Evolutionary conservation across 2,329 filamentous ascomycete species (phyloP), one percentile per base, ranked within the genome.

Genomic region (Fusarium torulosum): DNA sequence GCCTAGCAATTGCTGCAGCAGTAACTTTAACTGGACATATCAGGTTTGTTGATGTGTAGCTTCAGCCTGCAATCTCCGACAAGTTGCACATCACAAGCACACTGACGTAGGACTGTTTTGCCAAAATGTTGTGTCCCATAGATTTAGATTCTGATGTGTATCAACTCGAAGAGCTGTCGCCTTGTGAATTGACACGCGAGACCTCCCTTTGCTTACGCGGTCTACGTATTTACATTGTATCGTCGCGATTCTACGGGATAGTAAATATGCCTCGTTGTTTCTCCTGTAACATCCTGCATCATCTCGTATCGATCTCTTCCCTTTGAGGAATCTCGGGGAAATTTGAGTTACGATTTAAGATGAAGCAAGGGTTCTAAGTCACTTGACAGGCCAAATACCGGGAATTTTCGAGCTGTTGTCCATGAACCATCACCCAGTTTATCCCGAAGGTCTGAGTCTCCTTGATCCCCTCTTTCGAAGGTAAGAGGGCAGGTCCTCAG

Each of bases 221-320:
- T 47, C 25, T 25, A 25, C 53, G 46, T 49, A 57, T 8, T 35
- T n/a, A n/a, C 33, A 17, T 35, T 17, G 33, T n/a, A 45, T 47
- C 66, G 40, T 70, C 66, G 54, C 46, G 54, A 68, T 63, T 61
- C n/a, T 56, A 61, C 59, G 50, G 65, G 53, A 60, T 58, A 33
- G 44, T 25, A n/a, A 62, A 58, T 51, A 66, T 66, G 23, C 53
- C 59, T 72, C 59, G 54, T 46, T 55, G 31, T 49, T 29, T 46
- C 40, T 33, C 40, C 38, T 47, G 42, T 25, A 63, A 50, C 50
- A 53, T 29, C 50, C n/a, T 55, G 55, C 57, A 46, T 53, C 42
- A 65, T 66, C 45, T 54, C 29, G 31, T 54, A 58, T 65, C 53
- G 57, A 66, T 61, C 52, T 53, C 50, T 41, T 25, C 50, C 44